These are phyloP conservation scores for Boletus subparvulus DNA, from an alignment of 768 basidiomycete species.

Conservation along the genomic window DNA sequence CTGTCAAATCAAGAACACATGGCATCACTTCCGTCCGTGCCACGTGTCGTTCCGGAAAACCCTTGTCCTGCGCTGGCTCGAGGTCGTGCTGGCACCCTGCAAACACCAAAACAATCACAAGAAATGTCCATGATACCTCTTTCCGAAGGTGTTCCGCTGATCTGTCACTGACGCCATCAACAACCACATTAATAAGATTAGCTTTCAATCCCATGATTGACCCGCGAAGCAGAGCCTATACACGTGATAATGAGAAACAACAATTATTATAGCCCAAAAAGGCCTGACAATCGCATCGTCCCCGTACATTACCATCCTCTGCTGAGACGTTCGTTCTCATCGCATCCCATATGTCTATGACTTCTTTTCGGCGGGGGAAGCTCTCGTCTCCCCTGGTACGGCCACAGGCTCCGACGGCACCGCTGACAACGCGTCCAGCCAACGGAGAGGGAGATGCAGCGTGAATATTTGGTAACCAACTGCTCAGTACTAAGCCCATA, in stretches of 20 bases:
- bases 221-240: constrained; percentile 13
- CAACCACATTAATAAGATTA: not conserved
- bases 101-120: not conserved
- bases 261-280: not conserved
- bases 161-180: not conserved
- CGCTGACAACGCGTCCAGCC: constrained; percentile 3
- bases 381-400: constrained; percentile 13
- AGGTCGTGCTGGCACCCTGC: not conserved
- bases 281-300: not conserved
- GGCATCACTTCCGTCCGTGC: not conserved
- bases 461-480: not conserved
- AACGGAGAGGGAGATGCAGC: not conserved
- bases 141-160: constrained; percentile 7
- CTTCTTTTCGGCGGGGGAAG: constrained; percentile 15
- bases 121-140: not conserved
- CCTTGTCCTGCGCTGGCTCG: not conserved
- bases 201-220: constrained; percentile 2
- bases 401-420: constrained; percentile 23
- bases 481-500: not conserved
- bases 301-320: not conserved
- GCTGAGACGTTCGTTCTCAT: not conserved
- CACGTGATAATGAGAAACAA: constrained; percentile 18
- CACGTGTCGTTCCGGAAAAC: not conserved
- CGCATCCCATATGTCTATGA: constrained; percentile 14
- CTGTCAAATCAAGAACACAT: not conserved